Base-by-base conservation (phyloP, 441 rosid species). In the Syzygium malaccense region DNA sequence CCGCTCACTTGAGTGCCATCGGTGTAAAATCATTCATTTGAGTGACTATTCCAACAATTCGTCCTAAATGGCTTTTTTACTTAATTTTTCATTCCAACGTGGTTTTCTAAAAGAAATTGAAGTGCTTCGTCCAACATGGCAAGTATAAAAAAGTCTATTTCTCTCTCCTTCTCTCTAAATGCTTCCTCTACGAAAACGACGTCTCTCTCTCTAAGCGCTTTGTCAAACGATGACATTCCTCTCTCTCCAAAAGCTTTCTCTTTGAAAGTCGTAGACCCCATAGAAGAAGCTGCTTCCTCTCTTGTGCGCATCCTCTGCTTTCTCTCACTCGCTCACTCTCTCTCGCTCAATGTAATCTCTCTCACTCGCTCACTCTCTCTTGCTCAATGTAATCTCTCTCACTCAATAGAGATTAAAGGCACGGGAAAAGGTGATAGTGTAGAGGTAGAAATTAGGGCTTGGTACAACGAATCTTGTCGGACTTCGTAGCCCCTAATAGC, bases 1-100 rank as follows among this genome's bases (percentile, higher is more conserved):
- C n/a, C n/a, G n/a, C n/a, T n/a, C n/a, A n/a, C n/a, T n/a, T 60
- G 18, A 28, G 68, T 60, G 7, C 3, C 68, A n/a, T n/a, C 4
- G 2, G 0, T 11, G 8, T 33, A 17, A 68, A 66, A 19, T 18
- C 26, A 0, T 33, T 33, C 8, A 68, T 32, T 68, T 68, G 2
- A 19, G 26, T 19, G 7, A 19, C 23, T 33, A 68, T 33, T 33
- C 20, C 14, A 12, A 11, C 14, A 9, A 68, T 33, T 68, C 1
- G 0, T 68, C 14, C 2, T 18, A 4, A 0, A 2, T 19, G 25
- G 2, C 25, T 32, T 33, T 17, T 33, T 33, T 8, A 33, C 26
- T 33, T 68, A 68, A 68, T 18, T 33, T 68, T 68, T 19, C 25
- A 68, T 66, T 33, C 4, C 14, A 5, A 68, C 26, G 1, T 33